A percentile compares a stretch with the other conserved stretches of the same genome.
phyloP scores from a whole-genome alignment of 208 protist genomes.

The Trichomonas tenax region DNA sequence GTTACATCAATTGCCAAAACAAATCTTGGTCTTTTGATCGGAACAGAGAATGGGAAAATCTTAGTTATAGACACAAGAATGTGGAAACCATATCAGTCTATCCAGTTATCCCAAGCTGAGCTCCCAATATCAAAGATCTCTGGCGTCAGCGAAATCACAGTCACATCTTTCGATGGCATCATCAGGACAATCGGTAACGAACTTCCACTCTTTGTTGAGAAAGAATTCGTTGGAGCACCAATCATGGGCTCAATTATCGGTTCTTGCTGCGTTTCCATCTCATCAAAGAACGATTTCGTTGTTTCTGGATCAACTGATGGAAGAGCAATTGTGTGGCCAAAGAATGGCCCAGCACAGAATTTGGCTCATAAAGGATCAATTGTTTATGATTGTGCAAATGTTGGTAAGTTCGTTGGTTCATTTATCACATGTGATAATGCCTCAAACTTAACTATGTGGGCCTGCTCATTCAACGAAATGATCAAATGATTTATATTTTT shows the following conservation, averaged over 20 bases:
- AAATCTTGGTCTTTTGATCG: neutral
- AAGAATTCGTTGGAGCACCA: neutral
- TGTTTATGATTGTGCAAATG: neutral
- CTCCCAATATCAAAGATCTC: neutral
- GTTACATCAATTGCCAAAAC: neutral
- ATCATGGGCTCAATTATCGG: neutral
- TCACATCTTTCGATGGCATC: conserved; percentile 15
- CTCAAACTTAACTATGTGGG: neutral
- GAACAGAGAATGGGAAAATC: neutral
- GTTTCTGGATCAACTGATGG: neutral
- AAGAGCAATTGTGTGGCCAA: neutral
- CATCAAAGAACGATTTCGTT: neutral
- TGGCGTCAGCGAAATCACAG: neutral
- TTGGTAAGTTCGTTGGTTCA: neutral
- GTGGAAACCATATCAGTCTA: neutral
- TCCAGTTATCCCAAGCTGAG: neutral
- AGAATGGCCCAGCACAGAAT: neutral
- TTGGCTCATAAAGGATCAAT: neutral
- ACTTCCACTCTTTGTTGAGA: neutral
- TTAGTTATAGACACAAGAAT: neutral
- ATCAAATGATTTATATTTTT: neutral
- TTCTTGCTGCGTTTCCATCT: neutral
- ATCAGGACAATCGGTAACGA: neutral
- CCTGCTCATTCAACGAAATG: neutral
- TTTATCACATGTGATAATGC: neutral